These are phyloP conservation scores for Iris macrosiphon DNA, from an alignment of 106 monocot genomes.

Conservation along the genomic window DNA sequence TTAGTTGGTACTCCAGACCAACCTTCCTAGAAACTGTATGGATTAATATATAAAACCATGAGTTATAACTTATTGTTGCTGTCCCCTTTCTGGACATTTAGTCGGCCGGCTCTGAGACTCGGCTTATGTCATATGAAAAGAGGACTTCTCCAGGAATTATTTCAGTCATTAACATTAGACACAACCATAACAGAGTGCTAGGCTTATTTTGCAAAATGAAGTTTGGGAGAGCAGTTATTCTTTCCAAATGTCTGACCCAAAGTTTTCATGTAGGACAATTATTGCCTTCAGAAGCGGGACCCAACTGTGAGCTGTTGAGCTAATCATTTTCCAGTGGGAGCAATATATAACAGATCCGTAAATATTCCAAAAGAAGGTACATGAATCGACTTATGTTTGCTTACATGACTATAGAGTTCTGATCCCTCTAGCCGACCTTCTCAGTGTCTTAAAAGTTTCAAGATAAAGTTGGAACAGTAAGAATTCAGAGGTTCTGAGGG, in stretches of 20 bases:
- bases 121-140: no score
- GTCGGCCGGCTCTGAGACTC: no score
- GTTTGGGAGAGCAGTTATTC: constrained; percentile 1
- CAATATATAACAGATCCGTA: not conserved
- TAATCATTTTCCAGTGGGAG: not conserved
- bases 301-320: constrained; percentile 10
- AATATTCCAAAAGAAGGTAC: constrained; percentile 3
- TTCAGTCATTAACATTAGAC: not conserved
- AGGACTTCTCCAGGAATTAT: no score
- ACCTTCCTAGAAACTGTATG: no score
- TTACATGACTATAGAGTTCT: not conserved
- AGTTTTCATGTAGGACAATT: constrained; percentile 5
- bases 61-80: no score
- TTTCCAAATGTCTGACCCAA: constrained; percentile 4
- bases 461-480: constrained; percentile 4
- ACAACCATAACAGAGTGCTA: not conserved
- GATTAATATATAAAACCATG: no score
- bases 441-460: not conserved
- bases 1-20: no score
- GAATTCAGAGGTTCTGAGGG: constrained; percentile 8
- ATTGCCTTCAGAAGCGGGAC: constrained; percentile 6
- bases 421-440: not conserved
- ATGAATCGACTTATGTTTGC: not conserved
- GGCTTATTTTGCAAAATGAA: not conserved
- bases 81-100: no score